A percentile compares a stretch with the other conserved stretches of the same genome.
These are phyloP conservation scores for Cutaneotrichosporon cavernicola DNA, from an alignment of 1,284 basidiomycete genomes.

Conservation along the genomic window DNA sequence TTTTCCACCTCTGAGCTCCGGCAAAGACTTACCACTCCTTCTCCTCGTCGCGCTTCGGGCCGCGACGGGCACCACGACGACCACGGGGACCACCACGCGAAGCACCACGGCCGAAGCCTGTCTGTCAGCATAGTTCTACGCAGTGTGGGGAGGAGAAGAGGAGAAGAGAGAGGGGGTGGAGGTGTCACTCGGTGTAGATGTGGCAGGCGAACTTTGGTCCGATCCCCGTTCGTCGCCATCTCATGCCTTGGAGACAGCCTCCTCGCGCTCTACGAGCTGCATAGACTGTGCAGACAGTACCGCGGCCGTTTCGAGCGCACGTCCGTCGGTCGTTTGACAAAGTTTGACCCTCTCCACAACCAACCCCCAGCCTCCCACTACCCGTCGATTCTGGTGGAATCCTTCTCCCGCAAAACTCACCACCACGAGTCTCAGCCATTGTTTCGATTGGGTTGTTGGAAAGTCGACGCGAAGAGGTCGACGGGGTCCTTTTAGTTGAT, in stretches of 20 bases:
- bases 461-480: constrained; percentile 16
- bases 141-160: not conserved
- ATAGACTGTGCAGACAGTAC: too few relatives aligned
- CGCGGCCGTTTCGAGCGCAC: too few relatives aligned
- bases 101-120: constrained; percentile 63
- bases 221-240: too few relatives aligned
- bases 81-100: constrained; percentile 77
- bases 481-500: constrained; percentile 1
- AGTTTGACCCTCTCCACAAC: too few relatives aligned
- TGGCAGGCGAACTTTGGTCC: too few relatives aligned
- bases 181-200: too few relatives aligned
- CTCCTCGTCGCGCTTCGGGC: constrained; percentile 97
- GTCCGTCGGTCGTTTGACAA: too few relatives aligned
- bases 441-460: constrained; percentile 21
- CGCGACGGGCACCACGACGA: constrained; percentile 86
- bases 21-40: constrained; percentile 84
- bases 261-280: too few relatives aligned
- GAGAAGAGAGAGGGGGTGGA: not conserved
- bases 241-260: too few relatives aligned
- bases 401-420: not conserved
- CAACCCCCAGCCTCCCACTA: too few relatives aligned
- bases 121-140: constrained; percentile 16
- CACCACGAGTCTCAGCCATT: constrained; percentile 42
- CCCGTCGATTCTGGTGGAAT: too few relatives aligned
- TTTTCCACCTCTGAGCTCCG: not conserved